phyloP scores from a whole-genome alignment of 192 early-diverging fungal species.

The Helicostylum pulchrum region DNA sequence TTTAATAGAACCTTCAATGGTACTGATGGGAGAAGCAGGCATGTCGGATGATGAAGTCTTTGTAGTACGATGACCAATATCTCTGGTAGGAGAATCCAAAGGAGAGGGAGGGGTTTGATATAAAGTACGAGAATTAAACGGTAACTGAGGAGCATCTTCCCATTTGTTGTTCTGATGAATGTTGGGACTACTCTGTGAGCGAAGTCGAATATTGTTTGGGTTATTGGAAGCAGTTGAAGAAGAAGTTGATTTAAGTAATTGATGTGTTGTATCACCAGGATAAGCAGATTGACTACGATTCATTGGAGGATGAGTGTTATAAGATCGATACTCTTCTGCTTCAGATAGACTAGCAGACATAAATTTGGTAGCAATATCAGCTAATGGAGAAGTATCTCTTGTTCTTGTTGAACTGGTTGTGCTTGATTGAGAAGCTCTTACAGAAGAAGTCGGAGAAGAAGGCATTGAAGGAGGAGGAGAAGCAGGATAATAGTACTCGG shows the following conservation, averaged over 20 bases:
- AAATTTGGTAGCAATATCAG: constrained; percentile 52
- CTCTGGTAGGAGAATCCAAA: neutral
- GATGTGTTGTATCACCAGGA: constrained; percentile 3
- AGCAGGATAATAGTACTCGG: constrained; percentile 37
- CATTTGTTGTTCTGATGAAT: constrained; percentile 34
- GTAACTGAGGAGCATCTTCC: constrained; percentile 3
- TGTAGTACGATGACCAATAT: constrained; percentile 2
- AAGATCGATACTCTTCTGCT: constrained; percentile 25
- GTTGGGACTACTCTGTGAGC: constrained; percentile 57
- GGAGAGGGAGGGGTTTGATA: constrained; percentile 15
- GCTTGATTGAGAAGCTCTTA: constrained; percentile 35
- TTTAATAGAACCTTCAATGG: constrained; percentile 46
- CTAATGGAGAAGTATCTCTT: constrained; percentile 45
- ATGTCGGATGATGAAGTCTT: neutral
- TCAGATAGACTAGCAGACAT: constrained; percentile 41
- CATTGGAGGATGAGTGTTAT: constrained; percentile 14
- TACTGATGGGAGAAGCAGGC: neutral
- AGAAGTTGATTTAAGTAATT: constrained; percentile 7
- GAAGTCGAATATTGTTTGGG: constrained; percentile 23
- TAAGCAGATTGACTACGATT: constrained; percentile 13
- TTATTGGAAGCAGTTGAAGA: neutral
- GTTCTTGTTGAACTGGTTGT: constrained; percentile 35
- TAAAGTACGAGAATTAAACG: constrained; percentile 3
- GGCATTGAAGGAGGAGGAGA: constrained; percentile 59
- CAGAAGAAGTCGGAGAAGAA: constrained; percentile 48